Percentiles rank a stretch among this genome's conserved stretches.
Conservation (phyloP, 2,329 filamentous ascomycete species). For the Calonectria montana region DNA sequence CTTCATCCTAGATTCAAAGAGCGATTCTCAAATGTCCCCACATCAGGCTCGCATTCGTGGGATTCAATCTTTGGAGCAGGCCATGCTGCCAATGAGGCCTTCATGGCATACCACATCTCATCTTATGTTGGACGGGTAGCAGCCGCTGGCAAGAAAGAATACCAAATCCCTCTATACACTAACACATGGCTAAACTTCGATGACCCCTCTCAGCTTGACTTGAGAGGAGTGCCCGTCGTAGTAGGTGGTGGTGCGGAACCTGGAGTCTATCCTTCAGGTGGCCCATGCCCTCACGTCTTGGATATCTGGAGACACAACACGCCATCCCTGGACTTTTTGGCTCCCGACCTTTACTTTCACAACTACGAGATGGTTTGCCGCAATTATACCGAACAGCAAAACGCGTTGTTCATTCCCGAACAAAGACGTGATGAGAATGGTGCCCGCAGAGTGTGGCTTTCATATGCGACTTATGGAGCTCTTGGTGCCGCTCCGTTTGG, state of each 20-base stretch:
- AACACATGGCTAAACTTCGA: slow-evolving; percentile 52
- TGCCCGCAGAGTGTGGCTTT: slow-evolving; percentile 54
- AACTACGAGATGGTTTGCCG: slow-evolving; percentile 57
- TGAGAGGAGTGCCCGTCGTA: slow-evolving; percentile 46
- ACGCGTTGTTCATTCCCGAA: slow-evolving; percentile 64
- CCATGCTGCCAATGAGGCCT: slow-evolving; percentile 46
- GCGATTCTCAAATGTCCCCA: slow-evolving; percentile 38
- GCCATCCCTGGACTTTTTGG: slow-evolving; percentile 56
- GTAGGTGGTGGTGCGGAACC: slow-evolving; percentile 49
- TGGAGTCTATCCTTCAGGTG: slow-evolving; percentile 52
- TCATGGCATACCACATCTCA: slow-evolving; percentile 51
- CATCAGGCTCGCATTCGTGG: slow-evolving; percentile 44
- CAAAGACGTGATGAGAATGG: slow-evolving; percentile 61
- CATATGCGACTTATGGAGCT: slow-evolving; percentile 53
- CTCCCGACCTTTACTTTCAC: slow-evolving; percentile 61
- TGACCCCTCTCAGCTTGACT: slow-evolving; percentile 45
- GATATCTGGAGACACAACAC: slow-evolving; percentile 55
- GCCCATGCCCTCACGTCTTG: slow-evolving; percentile 47
- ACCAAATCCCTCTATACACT: slow-evolving; percentile 48
- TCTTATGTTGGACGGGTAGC: slow-evolving; percentile 49
- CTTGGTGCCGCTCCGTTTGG: slow-evolving; percentile 55
- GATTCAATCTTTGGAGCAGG: slow-evolving; percentile 47
- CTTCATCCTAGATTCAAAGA: slow-evolving; percentile 46
- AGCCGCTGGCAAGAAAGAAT: slow-evolving; percentile 47
- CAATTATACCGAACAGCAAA: slow-evolving; percentile 55